phyloP scores from a whole-genome alignment of 805 yeast species.

The Candida ipomoeae region DNA sequence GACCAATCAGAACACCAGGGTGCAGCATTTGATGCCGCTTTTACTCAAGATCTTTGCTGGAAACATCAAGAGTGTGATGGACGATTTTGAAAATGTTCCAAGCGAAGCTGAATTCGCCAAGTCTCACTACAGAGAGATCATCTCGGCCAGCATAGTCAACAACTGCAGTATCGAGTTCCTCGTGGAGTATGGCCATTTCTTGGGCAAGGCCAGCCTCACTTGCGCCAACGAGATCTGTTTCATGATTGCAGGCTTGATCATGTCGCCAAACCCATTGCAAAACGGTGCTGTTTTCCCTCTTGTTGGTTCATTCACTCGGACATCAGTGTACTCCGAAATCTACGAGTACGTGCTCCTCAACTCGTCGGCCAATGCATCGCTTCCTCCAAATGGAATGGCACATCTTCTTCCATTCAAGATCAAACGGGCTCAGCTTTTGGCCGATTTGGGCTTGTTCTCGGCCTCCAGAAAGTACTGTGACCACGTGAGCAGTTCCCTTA shows the following conservation, averaged over 20 bases:
- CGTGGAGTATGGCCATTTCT: slow-evolving; percentile 48
- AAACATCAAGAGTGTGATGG: slow-evolving; percentile 49
- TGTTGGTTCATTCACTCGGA: slow-evolving; percentile 35
- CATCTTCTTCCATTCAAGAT: slow-evolving; percentile 60
- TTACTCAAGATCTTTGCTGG: slow-evolving; percentile 65
- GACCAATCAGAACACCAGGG: slow-evolving; percentile 34
- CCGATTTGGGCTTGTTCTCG: slow-evolving; percentile 57
- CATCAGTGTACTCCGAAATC: slow-evolving; percentile 55
- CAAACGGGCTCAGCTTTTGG: slow-evolving; percentile 62
- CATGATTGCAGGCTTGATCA: slow-evolving; percentile 44
- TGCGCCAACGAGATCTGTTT: slow-evolving; percentile 44
- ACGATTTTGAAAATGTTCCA: slow-evolving; percentile 41
- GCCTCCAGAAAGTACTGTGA: slow-evolving; percentile 67
- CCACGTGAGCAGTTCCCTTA: slow-evolving; percentile 32
- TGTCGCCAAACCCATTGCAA: slow-evolving; percentile 25
- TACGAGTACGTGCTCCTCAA: slow-evolving; percentile 52
- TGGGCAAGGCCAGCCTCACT: slow-evolving; percentile 27
- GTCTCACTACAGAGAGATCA: slow-evolving; percentile 48
- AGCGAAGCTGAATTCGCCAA: slow-evolving; percentile 47
- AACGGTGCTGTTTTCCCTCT: slow-evolving; percentile 33
- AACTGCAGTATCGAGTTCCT: slow-evolving; percentile 39
- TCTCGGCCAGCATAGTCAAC: slow-evolving; percentile 36
- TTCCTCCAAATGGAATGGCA: slow-evolving; percentile 40
- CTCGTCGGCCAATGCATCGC: slow-evolving; percentile 20
- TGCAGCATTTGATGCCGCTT: slow-evolving; percentile 46